Base-by-base conservation (phyloP, 257 asterid genomes). In the Solanum etuberosum region DNA sequence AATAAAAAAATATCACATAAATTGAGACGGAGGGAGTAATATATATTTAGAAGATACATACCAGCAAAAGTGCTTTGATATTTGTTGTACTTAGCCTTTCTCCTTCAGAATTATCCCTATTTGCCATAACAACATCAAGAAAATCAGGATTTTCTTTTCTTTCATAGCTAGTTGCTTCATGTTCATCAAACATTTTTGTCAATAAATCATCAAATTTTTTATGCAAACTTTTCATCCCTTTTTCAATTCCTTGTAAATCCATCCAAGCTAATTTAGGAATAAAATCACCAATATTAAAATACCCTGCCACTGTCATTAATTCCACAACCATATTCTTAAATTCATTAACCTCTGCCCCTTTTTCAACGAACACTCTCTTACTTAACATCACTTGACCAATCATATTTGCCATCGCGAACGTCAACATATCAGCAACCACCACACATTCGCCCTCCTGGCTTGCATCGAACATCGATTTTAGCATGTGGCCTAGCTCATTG, bases 281-380 rank as follows among this genome's bases (percentile, higher is more conserved):
- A 85, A 88, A 91, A 86, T 93, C 94, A 1, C 95, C 95, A 5
- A 93, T 82, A 16, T 92, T 93, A 77, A 93, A 92, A 38, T 88
- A 90, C 0, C 95, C 95, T 1, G 94, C 94, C 0, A 83, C 23
- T 0, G 92, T 92, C 93, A 93, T 90, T 5, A 93, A 87, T 87
- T 92, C 93, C 90, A 91, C 94, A 84, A 93, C 93, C 95, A 93
- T 92, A 1, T 93, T 91, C 83, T 90, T 93, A 84, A 93, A 93
- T 87, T 93, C 93, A 13, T 91, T 93, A 48, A 89, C 84, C 32
- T 91, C 92, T 7, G 38, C 42, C 4, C 92, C 93, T 80, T 85
- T 78, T 2, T 89, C 81, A 12, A 18, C 90, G 35, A 93, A 93
- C 4, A 93, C 91, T 37, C 92, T 71, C 25, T 87, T 83, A 77